Evolutionary conservation across 257 asterid genomes (phyloP), one percentile per base, ranked within the genome.

Genomic region (Solanum tarijense): DNA sequence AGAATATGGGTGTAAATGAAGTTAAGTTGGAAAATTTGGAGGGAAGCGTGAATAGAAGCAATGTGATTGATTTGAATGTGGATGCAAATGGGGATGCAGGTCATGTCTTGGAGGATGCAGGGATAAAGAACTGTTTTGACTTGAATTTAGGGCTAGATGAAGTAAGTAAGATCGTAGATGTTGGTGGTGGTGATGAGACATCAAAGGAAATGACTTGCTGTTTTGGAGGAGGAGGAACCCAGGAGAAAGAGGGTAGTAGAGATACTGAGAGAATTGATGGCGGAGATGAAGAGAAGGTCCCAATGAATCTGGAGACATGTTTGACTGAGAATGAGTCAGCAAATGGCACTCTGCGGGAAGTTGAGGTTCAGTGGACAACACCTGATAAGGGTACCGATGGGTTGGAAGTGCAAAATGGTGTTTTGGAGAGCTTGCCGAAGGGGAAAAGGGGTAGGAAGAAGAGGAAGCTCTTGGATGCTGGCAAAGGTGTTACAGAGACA

Each of bases 131-230:
- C 32, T 62, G 91, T 72, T 94, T 96, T 93, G 98, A 96, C 92
- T 94, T 96, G 93, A 96, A 96, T 94, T 92, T 96, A 83, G 93
- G 91, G 88, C 87, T 93, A 34, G 97, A 95, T 88, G 96, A 93
- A 38, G 99, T 90, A 84, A 90, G 43, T 86, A 93, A 68, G 74
- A 87, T 41, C 87, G 83, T 90, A 86, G 95, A 91, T 60, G 87
- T 87, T 46, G 89, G 85, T 46, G 89, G 88, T 46, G 88, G 89
- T 76, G 86, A 85, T 87, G 86, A 41, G 88, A 87, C 73, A 75
- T 58, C 88, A 74, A 88, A 39, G 82, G 90, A 89, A 85, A 71
- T 66, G 76, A 16, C 27, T 72, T 65, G 12, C 76, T 69, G 55
- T 86, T 20, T 31, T 21, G 72, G 34, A 21, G 81, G 3, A 68